phyloP scores from a whole-genome alignment of 2,329 filamentous ascomycete genomes.

The Epichloe scottii region DNA sequence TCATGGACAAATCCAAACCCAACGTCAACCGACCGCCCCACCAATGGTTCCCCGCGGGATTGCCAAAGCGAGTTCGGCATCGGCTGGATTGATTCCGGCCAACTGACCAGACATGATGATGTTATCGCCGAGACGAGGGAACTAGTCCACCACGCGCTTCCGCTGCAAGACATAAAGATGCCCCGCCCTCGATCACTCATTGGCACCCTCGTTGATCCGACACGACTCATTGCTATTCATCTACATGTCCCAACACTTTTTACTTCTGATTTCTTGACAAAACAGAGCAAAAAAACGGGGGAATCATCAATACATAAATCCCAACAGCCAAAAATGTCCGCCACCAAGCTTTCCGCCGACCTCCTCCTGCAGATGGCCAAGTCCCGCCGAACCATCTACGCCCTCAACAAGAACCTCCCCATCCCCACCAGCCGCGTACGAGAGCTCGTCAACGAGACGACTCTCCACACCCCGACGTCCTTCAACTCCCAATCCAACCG shows the following conservation, averaged over 20 bases:
- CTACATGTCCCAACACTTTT: too few species aligned
- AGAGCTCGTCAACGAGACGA: constrained; percentile 50
- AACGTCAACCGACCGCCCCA: not conserved
- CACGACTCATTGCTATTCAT: too few species aligned
- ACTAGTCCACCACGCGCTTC: too few species aligned
- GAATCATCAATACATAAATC: not conserved
- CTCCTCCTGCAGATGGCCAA: constrained; percentile 52
- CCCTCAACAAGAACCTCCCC: constrained; percentile 50
- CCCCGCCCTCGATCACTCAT: too few species aligned
- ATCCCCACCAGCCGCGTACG: constrained; percentile 40
- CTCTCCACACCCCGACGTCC: constrained; percentile 60
- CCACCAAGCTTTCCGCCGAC: constrained; percentile 30
- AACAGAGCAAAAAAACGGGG: constrained; percentile 7
- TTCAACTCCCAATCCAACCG: constrained; percentile 88
- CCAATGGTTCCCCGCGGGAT: too few species aligned
- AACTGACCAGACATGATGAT: too few species aligned
- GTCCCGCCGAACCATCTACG: constrained; percentile 57
- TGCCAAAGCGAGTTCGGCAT: too few species aligned
- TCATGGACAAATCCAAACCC: not conserved
- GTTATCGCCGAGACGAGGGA: too few species aligned
- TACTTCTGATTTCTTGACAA: not conserved
- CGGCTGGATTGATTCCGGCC: too few species aligned
- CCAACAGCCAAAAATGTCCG: constrained; percentile 23
- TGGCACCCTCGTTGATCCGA: too few species aligned
- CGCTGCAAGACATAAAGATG: too few species aligned